Conservation (phyloP, 495 filamentous ascomycete species). For the Hypoxylon lienhwacheense region DNA sequence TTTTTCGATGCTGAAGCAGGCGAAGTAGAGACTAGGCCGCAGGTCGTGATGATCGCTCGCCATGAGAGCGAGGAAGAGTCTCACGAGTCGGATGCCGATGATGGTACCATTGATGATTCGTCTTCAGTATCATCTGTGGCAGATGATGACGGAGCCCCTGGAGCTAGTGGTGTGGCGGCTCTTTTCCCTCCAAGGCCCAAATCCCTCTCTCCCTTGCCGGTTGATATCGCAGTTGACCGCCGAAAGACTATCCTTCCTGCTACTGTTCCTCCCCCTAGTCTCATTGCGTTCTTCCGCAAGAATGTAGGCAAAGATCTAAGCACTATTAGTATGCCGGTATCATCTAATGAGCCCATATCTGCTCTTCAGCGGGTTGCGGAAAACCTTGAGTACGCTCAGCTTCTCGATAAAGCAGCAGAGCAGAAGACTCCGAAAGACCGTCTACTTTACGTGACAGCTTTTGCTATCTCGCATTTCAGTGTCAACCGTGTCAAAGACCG, state of each 20-base stretch:
- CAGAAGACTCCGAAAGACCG: conserved; percentile 63
- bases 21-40: conserved; percentile 56
- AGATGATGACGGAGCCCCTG: conserved; percentile 50
- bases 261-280: conserved; percentile 77
- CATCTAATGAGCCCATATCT: conserved; percentile 90
- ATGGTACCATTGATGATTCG: conserved; percentile 59
- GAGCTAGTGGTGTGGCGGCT: conserved; percentile 45
- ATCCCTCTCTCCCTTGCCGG: conserved; percentile 75
- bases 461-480: conserved; percentile 83
- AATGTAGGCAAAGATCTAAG: conserved; percentile 98
- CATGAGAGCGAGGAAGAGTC: conserved; percentile 62
- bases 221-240: conserved; percentile 62
- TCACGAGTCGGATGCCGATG: conserved; percentile 56
- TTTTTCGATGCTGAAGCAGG: conserved; percentile 91
- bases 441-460: conserved; percentile 82
- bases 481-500: conserved; percentile 81
- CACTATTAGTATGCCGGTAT: conserved; percentile 95
- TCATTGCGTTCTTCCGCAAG: conserved; percentile 93
- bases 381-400: conserved; percentile 81
- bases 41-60: conserved; percentile 72
- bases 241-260: conserved; percentile 70
- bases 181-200: conserved; percentile 75
- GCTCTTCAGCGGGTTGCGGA: conserved; percentile 85
- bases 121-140: conserved; percentile 65
- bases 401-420: conserved; percentile 75